These are phyloP conservation scores for Fusarium sp. DNA, from an alignment of 2,329 filamentous ascomycete species.

Conservation along the genomic window DNA sequence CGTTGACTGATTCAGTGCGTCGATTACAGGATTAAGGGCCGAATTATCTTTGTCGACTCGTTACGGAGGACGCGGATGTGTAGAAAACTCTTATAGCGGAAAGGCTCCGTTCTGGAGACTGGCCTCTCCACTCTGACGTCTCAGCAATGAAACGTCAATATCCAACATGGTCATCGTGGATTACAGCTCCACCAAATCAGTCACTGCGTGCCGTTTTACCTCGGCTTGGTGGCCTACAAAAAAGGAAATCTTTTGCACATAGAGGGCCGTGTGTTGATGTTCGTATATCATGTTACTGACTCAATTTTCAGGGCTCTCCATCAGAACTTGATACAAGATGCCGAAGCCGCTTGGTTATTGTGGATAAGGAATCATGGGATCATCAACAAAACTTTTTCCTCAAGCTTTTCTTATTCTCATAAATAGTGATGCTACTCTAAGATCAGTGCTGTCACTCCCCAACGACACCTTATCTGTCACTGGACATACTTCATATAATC, in stretches of 20 bases:
- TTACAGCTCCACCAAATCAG: neutral
- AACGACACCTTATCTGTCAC: too few relatives aligned
- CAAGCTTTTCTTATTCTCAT: neutral
- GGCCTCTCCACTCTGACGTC: constrained; percentile 5
- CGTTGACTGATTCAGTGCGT: neutral
- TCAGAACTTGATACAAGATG: neutral
- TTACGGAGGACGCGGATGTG: neutral
- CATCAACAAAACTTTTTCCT: neutral
- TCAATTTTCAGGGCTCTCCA: neutral
- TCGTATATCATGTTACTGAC: neutral
- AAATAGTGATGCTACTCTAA: neutral
- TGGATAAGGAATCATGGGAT: neutral
- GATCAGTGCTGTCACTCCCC: neutral
- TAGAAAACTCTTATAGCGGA: neutral
- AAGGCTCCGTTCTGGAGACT: neutral
- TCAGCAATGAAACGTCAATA: neutral
- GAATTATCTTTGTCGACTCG: neutral
- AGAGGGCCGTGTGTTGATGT: neutral
- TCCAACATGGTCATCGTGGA: constrained; percentile 2
- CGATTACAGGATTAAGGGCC: neutral
- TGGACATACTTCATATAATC: neutral
- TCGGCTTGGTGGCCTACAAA: neutral
- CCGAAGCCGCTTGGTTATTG: neutral
- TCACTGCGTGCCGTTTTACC: neutral
- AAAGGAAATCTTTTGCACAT: neutral